Percentiles rank a stretch among this genome's conserved stretches.
Evolutionary conservation across 352 stramenopile species (phyloP).

Genomic region (Globisporangium okanoganense): DNA sequence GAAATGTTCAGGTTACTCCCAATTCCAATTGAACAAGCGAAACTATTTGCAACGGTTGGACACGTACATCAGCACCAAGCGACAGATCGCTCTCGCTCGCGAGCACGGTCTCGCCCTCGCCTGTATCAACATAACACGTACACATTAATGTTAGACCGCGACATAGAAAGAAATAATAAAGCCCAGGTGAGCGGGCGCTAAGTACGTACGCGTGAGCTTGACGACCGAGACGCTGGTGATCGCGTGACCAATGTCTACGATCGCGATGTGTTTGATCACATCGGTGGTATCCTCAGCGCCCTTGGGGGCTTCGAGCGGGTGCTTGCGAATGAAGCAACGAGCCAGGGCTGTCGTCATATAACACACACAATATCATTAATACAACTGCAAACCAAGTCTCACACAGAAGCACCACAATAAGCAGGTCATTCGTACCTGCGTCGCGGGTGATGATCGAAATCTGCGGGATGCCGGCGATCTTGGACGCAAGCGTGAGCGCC

Average conservation of each 20-base stretch:
- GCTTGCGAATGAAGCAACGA: conserved; percentile 81
- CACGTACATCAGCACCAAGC: conserved; percentile 52
- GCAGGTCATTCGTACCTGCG: conserved; percentile 4
- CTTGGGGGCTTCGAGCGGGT: conserved; percentile 51
- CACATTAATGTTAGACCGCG: background rate
- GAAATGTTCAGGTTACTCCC: background rate
- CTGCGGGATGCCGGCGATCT: conserved; percentile 59
- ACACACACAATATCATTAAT: background rate
- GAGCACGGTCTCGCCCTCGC: conserved; percentile 48
- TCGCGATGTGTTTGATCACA: conserved; percentile 60
- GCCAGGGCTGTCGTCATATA: conserved; percentile 17
- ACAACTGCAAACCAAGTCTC: background rate
- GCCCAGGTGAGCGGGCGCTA: background rate
- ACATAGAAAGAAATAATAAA: no score
- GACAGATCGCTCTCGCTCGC: conserved; percentile 46
- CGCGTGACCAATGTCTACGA: conserved; percentile 88
- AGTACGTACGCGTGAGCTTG: conserved; percentile 46
- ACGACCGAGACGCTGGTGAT: conserved; percentile 71
- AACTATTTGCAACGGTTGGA: background rate
- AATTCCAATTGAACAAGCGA: background rate
- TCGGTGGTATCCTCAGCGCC: conserved; percentile 14
- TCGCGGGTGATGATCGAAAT: conserved; percentile 51
- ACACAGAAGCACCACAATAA: background rate
- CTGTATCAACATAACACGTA: conserved; percentile 10
- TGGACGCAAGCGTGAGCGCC: conserved; percentile 41